Conservation (phyloP, 805 yeast species). For the Candida incommunis region DNA sequence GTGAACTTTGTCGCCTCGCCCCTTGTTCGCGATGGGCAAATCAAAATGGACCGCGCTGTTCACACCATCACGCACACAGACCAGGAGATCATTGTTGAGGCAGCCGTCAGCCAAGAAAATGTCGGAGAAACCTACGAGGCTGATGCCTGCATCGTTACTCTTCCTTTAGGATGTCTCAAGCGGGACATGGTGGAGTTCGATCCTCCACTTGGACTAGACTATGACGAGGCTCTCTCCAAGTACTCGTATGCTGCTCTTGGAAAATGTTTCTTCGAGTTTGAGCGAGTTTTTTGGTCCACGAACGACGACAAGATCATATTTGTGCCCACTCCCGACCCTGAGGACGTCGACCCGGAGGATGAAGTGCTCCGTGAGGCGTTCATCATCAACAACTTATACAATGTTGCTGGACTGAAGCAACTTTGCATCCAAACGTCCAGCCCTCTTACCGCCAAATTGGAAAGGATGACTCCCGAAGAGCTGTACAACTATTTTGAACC, state of each 20-base stretch:
- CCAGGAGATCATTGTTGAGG: conserved; percentile 4
- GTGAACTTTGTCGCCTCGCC: conserved; percentile 10
- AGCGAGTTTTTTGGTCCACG: conserved; percentile 17
- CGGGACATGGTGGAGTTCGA: conserved; percentile 10
- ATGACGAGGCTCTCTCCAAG: conserved; percentile 9
- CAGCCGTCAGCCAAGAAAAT: background rate
- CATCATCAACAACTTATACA: conserved; percentile 11
- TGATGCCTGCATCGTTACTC: conserved; percentile 17
- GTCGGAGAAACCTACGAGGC: conserved; percentile 7
- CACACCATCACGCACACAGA: conserved; percentile 4
- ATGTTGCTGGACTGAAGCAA: conserved; percentile 13
- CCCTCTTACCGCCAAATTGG: conserved; percentile 9
- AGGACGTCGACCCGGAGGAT: conserved; percentile 2
- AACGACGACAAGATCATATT: conserved; percentile 15
- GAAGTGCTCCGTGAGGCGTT: conserved; percentile 11
- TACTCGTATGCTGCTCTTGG: conserved; percentile 16
- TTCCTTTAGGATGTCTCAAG: conserved; percentile 19
- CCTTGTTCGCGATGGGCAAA: conserved; percentile 6
- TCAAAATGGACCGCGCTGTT: conserved; percentile 9
- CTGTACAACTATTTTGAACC: conserved; percentile 13
- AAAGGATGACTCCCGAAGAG: conserved; percentile 9
- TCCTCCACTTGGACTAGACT: conserved; percentile 12
- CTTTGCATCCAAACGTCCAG: conserved; percentile 11
- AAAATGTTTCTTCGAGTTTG: conserved; percentile 18
- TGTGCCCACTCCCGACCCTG: conserved; percentile 9